Percentiles rank a stretch among this genome's conserved stretches.
Evolutionary conservation across 139 green algal species (phyloP).

Genomic region (Desmodesmus armatus): DNA sequence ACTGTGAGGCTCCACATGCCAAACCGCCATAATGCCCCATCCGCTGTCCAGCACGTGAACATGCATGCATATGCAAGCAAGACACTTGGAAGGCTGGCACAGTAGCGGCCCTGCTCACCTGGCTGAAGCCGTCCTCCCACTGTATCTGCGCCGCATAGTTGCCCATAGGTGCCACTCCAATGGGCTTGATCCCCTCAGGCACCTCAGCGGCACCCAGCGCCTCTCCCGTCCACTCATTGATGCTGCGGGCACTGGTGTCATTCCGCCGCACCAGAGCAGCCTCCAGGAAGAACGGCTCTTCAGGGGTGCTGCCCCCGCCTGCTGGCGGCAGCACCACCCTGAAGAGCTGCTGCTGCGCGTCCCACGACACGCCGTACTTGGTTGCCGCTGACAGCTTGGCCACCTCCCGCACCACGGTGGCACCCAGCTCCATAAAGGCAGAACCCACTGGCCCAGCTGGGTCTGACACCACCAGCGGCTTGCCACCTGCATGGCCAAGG

Average conservation of each 20-base stretch:
- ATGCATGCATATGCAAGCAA: constrained; percentile 68
- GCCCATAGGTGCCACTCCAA: constrained; percentile 82
- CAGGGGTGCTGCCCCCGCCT: constrained; percentile 19
- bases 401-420: constrained; percentile 93
- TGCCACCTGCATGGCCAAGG: constrained; percentile 74
- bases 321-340: constrained; percentile 8
- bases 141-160: constrained; percentile 97
- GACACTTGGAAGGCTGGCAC: too few relatives aligned
- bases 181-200: constrained; percentile 79
- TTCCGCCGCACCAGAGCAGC: constrained; percentile 84
- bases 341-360: constrained; percentile 57
- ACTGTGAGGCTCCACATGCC: not conserved
- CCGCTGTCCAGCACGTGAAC: constrained; percentile 27
- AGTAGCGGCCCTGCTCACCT: constrained; percentile 65
- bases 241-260: constrained; percentile 84
- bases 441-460: constrained; percentile 73
- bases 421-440: constrained; percentile 90
- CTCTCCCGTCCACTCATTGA: constrained; percentile 93
- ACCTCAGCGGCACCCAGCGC: constrained; percentile 59
- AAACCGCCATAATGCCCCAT: too few relatives aligned
- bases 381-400: constrained; percentile 75
- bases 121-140: constrained; percentile 92
- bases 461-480: constrained; percentile 88
- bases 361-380: constrained; percentile 54
- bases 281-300: constrained; percentile 80